phyloP scores from a whole-genome alignment of 1,139 yeast genomes.

The Scheffersomyces stambukii region DNA sequence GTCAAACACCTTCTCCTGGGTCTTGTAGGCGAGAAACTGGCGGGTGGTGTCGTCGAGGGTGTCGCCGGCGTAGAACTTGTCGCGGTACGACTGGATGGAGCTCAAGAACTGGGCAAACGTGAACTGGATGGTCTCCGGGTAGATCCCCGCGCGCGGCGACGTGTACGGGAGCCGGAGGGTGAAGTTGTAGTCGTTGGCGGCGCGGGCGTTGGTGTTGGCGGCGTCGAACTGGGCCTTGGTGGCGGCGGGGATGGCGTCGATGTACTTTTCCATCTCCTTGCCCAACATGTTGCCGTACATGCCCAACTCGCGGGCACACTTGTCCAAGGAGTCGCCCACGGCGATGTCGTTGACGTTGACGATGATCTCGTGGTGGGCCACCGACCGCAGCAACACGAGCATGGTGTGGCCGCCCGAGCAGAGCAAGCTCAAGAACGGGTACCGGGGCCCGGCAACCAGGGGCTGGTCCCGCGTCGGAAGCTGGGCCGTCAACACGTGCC shows the following conservation, averaged over 20 bases:
- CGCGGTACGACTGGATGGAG: slow-evolving; percentile 34
- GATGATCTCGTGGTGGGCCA: slow-evolving; percentile 65
- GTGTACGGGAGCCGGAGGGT: slow-evolving; percentile 30
- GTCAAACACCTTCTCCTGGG: slow-evolving; percentile 64
- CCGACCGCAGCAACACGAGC: slow-evolving; percentile 62
- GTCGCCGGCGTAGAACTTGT: slow-evolving; percentile 6
- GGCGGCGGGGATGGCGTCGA: slow-evolving; percentile 27
- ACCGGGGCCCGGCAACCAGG: slow-evolving; percentile 42
- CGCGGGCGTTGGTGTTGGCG: slow-evolving; percentile 17
- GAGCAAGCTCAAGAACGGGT: slow-evolving; percentile 75
- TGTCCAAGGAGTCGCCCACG: slow-evolving; percentile 89
- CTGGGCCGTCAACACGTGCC: slow-evolving; percentile 76
- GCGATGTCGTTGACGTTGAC: slow-evolving; percentile 84
- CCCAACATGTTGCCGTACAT: slow-evolving; percentile 82
- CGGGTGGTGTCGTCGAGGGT: slow-evolving; percentile 18
- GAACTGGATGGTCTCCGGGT: slow-evolving; percentile 43
- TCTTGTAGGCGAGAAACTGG: slow-evolving; percentile 51
- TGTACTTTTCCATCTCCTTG: slow-evolving; percentile 65
- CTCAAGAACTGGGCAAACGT: slow-evolving; percentile 80
- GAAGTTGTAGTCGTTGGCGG: slow-evolving; percentile 25
- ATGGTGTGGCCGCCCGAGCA: slow-evolving; percentile 96
- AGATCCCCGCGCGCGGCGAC: slow-evolving; percentile 24
- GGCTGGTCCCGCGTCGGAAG: slow-evolving; percentile 36
- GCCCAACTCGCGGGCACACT: slow-evolving; percentile 85
- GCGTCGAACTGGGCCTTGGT: slow-evolving; percentile 16